Percentiles rank a stretch among this genome's conserved stretches.
phyloP scores from a whole-genome alignment of 805 yeast species.

The Suhomyces sp. region DNA sequence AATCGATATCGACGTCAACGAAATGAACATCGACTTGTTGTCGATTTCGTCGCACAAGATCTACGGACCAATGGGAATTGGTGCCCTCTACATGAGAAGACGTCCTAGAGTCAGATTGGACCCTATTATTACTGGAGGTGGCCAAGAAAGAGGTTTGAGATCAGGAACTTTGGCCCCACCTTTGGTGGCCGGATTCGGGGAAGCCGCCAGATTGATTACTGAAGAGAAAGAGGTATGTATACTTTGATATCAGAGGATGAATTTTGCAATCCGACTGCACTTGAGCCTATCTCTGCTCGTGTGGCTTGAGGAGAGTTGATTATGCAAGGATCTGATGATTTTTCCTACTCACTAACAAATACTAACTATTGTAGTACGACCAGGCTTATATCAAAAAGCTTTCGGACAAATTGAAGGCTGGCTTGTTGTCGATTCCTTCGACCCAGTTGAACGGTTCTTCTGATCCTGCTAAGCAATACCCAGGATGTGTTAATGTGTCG shows the following conservation, averaged over 20 bases:
- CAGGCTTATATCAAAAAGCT: conserved; percentile 63
- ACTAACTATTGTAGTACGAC: conserved; percentile 46
- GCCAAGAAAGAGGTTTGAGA: conserved; percentile 97
- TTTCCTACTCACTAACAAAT: background rate
- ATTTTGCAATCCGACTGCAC: background rate
- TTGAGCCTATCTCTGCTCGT: conserved; percentile 1
- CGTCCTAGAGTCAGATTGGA: conserved; percentile 97
- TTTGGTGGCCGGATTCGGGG: conserved; percentile 92
- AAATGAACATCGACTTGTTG: conserved; percentile 87
- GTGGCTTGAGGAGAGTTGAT: conserved; percentile 2
- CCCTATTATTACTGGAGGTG: conserved; percentile 95
- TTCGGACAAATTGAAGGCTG: conserved; percentile 68
- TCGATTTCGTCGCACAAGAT: conserved; percentile 95
- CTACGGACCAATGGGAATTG: conserved; percentile 97
- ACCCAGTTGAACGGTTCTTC: conserved; percentile 87
- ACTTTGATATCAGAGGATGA: background rate
- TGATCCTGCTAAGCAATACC: conserved; percentile 46
- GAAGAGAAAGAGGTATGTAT: conserved; percentile 53
- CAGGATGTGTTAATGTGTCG: conserved; percentile 95
- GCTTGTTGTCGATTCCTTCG: conserved; percentile 78
- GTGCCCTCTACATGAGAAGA: conserved; percentile 93
- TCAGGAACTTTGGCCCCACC: conserved; percentile 99
- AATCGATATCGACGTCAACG: conserved; percentile 87
- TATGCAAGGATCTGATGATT: conserved; percentile 20
- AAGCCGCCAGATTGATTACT: conserved; percentile 83